Evolutionary conservation across 331 rosid species (phyloP).

Genomic region (Acacia concinna): DNA sequence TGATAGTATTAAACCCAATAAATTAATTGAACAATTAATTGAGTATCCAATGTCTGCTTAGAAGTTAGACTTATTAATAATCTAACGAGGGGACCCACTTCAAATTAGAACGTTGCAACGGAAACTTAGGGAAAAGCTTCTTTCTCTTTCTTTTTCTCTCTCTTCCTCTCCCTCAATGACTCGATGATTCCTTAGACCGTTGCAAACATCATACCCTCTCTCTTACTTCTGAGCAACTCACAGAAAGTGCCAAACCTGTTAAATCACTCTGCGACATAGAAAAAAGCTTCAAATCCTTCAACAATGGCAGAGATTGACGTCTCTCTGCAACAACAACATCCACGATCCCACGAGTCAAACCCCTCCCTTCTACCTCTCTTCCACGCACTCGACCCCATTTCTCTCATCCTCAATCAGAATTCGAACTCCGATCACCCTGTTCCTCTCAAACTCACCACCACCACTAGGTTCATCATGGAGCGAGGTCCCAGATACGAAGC

Average conservation of each 20-base stretch:
- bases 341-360: constrained; percentile 28
- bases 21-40: constrained; percentile 18
- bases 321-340: constrained; percentile 22
- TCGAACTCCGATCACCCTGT: constrained; percentile 27
- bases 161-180: neutral
- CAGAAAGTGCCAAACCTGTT: constrained; percentile 16
- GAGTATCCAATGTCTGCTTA: constrained; percentile 13
- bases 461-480: constrained; percentile 49
- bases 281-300: neutral
- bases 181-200: constrained; percentile 59
- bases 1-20: neutral
- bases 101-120: constrained; percentile 41
- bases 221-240: constrained; percentile 5
- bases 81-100: constrained; percentile 38
- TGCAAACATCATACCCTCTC: constrained; percentile 35
- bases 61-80: neutral
- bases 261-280: neutral
- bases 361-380: constrained; percentile 39
- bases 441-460: constrained; percentile 36
- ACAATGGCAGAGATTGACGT: constrained; percentile 38
- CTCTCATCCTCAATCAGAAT: constrained; percentile 52
- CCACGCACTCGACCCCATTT: constrained; percentile 56
- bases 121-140: neutral
- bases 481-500: constrained; percentile 91
- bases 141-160: neutral